Percentiles rank a stretch among this genome's conserved stretches.
Conservation (phyloP, 1,139 yeast genomes). For the Candida sanyaensis region DNA sequence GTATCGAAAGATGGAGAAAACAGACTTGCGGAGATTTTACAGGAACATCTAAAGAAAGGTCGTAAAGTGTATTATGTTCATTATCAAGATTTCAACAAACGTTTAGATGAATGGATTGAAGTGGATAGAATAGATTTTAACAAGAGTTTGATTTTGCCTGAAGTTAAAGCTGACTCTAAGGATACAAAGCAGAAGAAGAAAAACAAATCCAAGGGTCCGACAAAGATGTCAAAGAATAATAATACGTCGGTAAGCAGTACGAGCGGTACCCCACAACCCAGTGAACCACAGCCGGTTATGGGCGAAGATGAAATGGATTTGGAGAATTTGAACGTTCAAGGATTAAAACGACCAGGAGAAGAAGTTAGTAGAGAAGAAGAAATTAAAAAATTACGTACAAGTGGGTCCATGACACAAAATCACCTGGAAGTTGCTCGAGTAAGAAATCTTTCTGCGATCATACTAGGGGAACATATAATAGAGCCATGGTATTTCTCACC, state of each 20-base stretch:
- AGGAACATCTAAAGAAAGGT: slow-evolving; percentile 74
- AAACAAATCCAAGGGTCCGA: slow-evolving; percentile 15
- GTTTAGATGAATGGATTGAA: slow-evolving; percentile 89
- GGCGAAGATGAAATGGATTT: slow-evolving; percentile 79
- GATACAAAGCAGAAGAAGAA: slow-evolving; percentile 29
- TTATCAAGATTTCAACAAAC: slow-evolving; percentile 87
- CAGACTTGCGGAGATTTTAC: slow-evolving; percentile 83
- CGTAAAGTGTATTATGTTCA: slow-evolving; percentile 87
- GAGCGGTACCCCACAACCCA: slow-evolving; percentile 14
- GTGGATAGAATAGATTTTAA: slow-evolving; percentile 69
- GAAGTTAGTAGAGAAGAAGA: slow-evolving; percentile 86
- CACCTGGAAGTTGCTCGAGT: slow-evolving; percentile 91
- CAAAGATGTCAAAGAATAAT: slow-evolving; percentile 12
- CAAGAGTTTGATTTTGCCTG: slow-evolving; percentile 71
- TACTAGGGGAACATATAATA: slow-evolving; percentile 86
- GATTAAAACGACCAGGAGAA: slow-evolving; percentile 64
- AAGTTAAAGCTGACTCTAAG: slow-evolving; percentile 52
- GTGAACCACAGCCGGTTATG: slow-evolving; percentile 21
- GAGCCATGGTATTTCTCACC: slow-evolving; percentile 99
- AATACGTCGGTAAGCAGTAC: slow-evolving; percentile 13
- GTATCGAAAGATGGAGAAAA: slow-evolving; percentile 80
- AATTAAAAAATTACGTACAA: slow-evolving; percentile 83
- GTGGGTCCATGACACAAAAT: slow-evolving; percentile 95
- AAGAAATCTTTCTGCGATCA: slow-evolving; percentile 73
- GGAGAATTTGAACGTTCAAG: slow-evolving; percentile 84